Base-by-base conservation (phyloP, 2,329 filamentous ascomycete genomes). In the Fusarium buxicola region DNA sequence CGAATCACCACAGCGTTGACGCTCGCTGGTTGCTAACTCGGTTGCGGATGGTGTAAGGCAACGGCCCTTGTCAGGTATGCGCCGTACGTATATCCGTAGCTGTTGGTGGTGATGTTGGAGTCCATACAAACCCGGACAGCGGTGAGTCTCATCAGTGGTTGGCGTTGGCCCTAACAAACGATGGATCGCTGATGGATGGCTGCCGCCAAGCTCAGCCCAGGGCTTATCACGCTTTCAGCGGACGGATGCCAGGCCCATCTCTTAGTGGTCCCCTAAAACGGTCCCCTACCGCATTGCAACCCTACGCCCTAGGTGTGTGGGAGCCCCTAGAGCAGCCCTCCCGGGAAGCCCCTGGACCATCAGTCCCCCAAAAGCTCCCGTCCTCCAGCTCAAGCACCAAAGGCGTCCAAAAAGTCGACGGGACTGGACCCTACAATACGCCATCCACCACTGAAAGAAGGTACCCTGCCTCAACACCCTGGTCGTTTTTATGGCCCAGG, bases 231-330 rank as follows among this genome's bases (percentile, higher is more conserved):
- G 24, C 38, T 45, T 35, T 30, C 15, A 45, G 58, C 34, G 56
- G 51, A 53, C 53, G 46, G 56, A 50, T 65, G 25, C n/a, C 40
- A 49, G 45, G 55, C 55, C 40, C 55, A 51, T 34, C 50, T 59
- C 55, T 63, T 51, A 65, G 57, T 51, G 60, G 57, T 52, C 61
- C 62, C 61, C 58, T 51, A 43, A 50, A 62, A 46, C 40, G 40
- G 57, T 62, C 53, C 62, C 62, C 48, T 64, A 54, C 56, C 51
- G 27, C 51, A 32, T 43, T 64, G 61, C 51, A 64, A 62, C 61
- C 61, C 61, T 63, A 62, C 56, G 52, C 43, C 48, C 44, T 54
- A 49, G 61, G 60, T 48, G 46, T 31, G 58, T 34, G 56, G 61
- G 54, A 50, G 52, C 57, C 50, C 55, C 51, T 64, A 64, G 36